Conservation (phyloP, 2,329 filamentous ascomycete species). For the Corinectria fuckeliana region DNA sequence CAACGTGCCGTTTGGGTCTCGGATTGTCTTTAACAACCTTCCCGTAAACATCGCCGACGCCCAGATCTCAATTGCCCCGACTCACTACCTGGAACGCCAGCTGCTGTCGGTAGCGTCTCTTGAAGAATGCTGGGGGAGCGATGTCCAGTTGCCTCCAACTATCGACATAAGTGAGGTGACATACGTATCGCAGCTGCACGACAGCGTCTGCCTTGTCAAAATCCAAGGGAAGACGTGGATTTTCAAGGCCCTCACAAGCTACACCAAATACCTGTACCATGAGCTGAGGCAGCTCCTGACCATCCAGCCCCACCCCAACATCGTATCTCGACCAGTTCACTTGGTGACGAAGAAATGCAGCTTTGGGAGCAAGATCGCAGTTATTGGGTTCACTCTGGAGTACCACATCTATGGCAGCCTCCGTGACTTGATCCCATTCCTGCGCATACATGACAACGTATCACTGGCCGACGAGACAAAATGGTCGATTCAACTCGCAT, state of each 20-base stretch:
- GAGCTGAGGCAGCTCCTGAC: conserved; percentile 63
- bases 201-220: conserved; percentile 63
- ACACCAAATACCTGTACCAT: conserved; percentile 66
- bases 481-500: conserved; percentile 61
- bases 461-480: conserved; percentile 53
- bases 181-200: conserved; percentile 61
- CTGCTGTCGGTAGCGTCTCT: conserved; percentile 54
- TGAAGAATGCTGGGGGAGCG: conserved; percentile 50
- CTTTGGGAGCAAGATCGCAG: conserved; percentile 62
- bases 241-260: conserved; percentile 64
- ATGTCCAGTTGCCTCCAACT: conserved; percentile 50
- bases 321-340: conserved; percentile 59
- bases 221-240: conserved; percentile 53
- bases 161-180: conserved; percentile 59
- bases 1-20: conserved; percentile 62
- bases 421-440: conserved; percentile 60
- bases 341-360: conserved; percentile 62
- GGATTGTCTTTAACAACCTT: conserved; percentile 61
- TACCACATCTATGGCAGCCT: conserved; percentile 62
- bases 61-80: conserved; percentile 54
- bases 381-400: conserved; percentile 63
- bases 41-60: conserved; percentile 55
- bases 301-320: conserved; percentile 58
- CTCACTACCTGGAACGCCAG: conserved; percentile 60
- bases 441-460: conserved; percentile 54